Conservation (phyloP, 225 moss, liverwort and hornwort species). For the Takakia lepidozioides region DNA sequence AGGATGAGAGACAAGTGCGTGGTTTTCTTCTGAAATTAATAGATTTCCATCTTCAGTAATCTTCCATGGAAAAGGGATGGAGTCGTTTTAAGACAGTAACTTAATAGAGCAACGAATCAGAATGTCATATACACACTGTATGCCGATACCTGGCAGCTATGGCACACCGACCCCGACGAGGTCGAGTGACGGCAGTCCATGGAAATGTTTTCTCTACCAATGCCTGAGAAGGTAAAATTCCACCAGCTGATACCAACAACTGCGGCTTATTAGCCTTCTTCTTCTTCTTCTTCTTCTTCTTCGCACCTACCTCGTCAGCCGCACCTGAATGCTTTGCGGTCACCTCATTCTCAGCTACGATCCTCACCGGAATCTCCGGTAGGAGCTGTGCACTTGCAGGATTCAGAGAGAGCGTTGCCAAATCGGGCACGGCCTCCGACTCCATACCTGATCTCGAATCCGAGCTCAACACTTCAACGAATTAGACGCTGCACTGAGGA, state of each 20-base stretch:
- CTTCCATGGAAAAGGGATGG: too few relatives aligned
- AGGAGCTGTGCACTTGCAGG: constrained; percentile 1
- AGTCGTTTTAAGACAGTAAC: too few relatives aligned
- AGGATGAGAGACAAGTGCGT: too few relatives aligned
- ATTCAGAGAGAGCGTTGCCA: constrained; percentile 14
- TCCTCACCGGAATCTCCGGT: not conserved
- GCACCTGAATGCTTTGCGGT: constrained; percentile 8
- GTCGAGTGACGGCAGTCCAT: constrained; percentile 40
- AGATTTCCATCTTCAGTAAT: too few relatives aligned
- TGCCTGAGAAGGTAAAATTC: constrained; percentile 46
- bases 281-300: constrained; percentile 41
- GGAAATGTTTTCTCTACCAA: constrained; percentile 59
- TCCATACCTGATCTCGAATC: too few relatives aligned
- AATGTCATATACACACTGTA: too few relatives aligned
- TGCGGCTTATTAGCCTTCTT: constrained; percentile 32
- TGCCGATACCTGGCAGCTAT: constrained; percentile 48
- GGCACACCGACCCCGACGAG: constrained; percentile 60
- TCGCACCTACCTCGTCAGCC: constrained; percentile 5
- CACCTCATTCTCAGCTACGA: not conserved
- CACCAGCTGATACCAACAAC: constrained; percentile 9
- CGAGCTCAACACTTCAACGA: too few relatives aligned
- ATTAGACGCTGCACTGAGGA: too few relatives aligned
- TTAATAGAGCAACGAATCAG: too few relatives aligned
- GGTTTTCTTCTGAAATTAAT: too few relatives aligned
- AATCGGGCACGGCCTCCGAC: constrained; percentile 7